Evolutionary conservation across 1,139 yeast species (phyloP).

Genomic region (Kurtzmaniella quercitrusa): DNA sequence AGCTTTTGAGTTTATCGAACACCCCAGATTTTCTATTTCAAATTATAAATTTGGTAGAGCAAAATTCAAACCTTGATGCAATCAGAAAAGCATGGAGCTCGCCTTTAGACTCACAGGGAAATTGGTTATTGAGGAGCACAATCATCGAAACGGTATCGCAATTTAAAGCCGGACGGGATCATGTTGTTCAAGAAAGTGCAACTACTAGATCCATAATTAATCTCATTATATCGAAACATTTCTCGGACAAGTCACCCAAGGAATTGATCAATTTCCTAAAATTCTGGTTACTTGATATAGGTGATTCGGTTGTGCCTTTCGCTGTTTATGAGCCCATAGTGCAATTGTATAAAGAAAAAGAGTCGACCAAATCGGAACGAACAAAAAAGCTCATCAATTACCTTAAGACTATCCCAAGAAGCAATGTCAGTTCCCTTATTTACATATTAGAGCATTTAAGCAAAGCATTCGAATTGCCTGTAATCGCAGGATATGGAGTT

Average conservation of each 20-base stretch:
- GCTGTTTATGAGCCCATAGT: conserved; percentile 28
- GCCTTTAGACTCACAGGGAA: conserved; percentile 30
- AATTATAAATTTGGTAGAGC: conserved; percentile 20
- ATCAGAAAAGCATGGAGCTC: conserved; percentile 22
- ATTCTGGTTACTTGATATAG: conserved; percentile 41
- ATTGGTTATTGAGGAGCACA: conserved; percentile 35
- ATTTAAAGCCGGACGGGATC: conserved; percentile 8
- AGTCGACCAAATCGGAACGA: conserved; percentile 4
- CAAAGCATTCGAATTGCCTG: conserved; percentile 20
- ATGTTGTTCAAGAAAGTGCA: conserved; percentile 17
- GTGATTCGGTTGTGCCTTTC: conserved; percentile 44
- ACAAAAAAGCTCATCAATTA: conserved; percentile 21
- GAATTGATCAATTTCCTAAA: conserved; percentile 31
- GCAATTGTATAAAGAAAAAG: neutral
- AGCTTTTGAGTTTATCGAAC: conserved; percentile 26
- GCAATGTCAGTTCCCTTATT: conserved; percentile 38
- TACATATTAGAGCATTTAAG: conserved; percentile 36
- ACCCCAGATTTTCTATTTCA: conserved; percentile 32
- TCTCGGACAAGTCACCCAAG: conserved; percentile 11
- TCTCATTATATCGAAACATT: conserved; percentile 18
- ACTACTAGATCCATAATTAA: conserved; percentile 14
- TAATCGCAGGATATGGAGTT: conserved; percentile 26
- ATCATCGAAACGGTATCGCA: conserved; percentile 19
- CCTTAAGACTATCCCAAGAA: conserved; percentile 36
- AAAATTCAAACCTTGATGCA: conserved; percentile 6